Conservation (phyloP, 768 basidiomycete species). For the Suillus lakei region DNA sequence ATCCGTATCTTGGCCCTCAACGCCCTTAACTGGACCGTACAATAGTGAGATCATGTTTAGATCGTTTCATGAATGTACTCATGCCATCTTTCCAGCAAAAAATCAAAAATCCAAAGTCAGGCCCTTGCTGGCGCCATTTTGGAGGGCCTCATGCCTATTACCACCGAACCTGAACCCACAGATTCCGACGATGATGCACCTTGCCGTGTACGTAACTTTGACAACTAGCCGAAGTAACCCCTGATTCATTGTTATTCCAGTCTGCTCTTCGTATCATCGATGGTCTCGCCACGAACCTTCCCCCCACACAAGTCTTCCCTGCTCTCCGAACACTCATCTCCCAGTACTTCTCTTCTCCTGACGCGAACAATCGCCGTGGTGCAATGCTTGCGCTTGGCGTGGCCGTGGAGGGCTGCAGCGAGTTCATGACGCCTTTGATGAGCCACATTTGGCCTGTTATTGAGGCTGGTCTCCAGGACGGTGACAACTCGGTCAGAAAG, state of each 20-base stretch:
- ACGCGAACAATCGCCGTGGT: constrained; percentile 82
- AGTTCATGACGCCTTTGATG: constrained; percentile 96
- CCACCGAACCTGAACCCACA: constrained; percentile 91
- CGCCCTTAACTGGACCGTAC: constrained; percentile 94
- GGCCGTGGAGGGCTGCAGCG: constrained; percentile 95
- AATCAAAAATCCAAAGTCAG: constrained; percentile 89
- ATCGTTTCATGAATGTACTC: not conserved
- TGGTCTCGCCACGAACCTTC: constrained; percentile 87
- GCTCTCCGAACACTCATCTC: constrained; percentile 82
- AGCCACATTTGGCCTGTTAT: constrained; percentile 92
- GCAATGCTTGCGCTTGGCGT: constrained; percentile 97
- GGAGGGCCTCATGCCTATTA: constrained; percentile 91
- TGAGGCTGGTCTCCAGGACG: constrained; percentile 84
- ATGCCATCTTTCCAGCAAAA: constrained; percentile 68
- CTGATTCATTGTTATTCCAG: constrained; percentile 42
- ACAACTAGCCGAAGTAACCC: not conserved
- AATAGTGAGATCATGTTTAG: constrained; percentile 66
- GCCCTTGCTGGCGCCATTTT: constrained; percentile 85
- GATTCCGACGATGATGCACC: constrained; percentile 94
- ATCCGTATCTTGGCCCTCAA: constrained; percentile 92
- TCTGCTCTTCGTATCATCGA: constrained; percentile 96
- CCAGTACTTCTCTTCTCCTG: constrained; percentile 81
- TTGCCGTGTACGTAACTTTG: constrained; percentile 65
- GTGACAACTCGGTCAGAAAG: constrained; percentile 85
- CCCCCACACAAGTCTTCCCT: constrained; percentile 96